Base-by-base conservation (phyloP, 495 filamentous ascomycete species). In the Penicillium longicatenatum region DNA sequence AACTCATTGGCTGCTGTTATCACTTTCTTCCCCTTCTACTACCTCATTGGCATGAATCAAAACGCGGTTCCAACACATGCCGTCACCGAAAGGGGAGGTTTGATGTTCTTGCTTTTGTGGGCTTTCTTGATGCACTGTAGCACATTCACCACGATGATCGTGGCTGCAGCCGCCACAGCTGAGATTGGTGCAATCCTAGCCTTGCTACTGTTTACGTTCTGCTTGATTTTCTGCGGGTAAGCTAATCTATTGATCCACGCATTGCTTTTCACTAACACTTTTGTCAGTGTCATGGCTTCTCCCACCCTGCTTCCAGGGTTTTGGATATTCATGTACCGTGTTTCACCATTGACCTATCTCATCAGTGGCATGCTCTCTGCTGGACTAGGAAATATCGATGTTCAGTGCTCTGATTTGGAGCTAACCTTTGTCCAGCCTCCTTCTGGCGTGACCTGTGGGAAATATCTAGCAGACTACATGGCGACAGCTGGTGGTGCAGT, bases 311-410 rank as follows among this genome's bases (percentile, higher is more conserved):
- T 88, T 14, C 86, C 86, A 4, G 71, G 79, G 9, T 90, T 89
- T 77, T 90, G 87, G 86, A 86, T 85, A 57, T 90, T 89, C 76
- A 81, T 80, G 78, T 78, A 80, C 63, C 71, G 66, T 46, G 60
- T 75, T 10, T 70, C 67, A 2, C 79, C 78, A 0, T 72, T 81
- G 45, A 84, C 80, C 1, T 87, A 83, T 50, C 67, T 82, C 7
- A 68, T 81, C 17, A 67, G 71, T 20, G 76, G 71, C 31, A 67
- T 82, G 46, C 66, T 78, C 20, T 68, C 50, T 14, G 74, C 79
- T n/a, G 69, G 64, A 6, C 65, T 81, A 33, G 70, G 71, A 12
- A 60, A 66, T 5, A 54, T 66, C 0, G 46, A 62, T 0, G 68
- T 81, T 6, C 29, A 56, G 1, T 83, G 80, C 72, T 63, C 64